These are phyloP conservation scores for Cryptococcus hybrid DNA, from an alignment of 1,284 basidiomycete genomes.

Conservation along the genomic window DNA sequence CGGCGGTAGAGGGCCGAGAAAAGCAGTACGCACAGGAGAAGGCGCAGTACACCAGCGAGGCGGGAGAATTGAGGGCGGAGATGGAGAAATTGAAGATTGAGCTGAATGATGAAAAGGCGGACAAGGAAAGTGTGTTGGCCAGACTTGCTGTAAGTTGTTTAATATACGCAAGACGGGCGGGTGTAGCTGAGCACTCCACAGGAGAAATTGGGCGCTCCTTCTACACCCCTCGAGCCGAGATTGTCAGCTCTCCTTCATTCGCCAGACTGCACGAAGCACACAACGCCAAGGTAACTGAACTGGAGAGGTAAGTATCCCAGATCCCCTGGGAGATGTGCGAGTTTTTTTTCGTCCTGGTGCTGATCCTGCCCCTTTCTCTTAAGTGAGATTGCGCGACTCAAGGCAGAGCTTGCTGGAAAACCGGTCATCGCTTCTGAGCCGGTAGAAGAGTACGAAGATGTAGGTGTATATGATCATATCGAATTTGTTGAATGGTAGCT, in stretches of 20 bases:
- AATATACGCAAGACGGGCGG: neutral
- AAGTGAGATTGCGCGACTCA: neutral
- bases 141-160: conserved; percentile 11
- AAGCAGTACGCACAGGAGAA: conserved; percentile 2
- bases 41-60: conserved; percentile 7
- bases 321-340: neutral
- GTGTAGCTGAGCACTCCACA: neutral
- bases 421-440: neutral
- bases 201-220: conserved; percentile 12
- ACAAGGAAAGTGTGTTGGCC: conserved; percentile 18
- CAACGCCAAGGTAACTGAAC: conserved; percentile 30
- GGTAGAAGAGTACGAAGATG: neutral
- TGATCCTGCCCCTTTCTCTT: too few species aligned
- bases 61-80: conserved; percentile 2
- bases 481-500: neutral
- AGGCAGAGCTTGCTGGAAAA: neutral
- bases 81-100: conserved; percentile 1
- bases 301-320: conserved; percentile 23
- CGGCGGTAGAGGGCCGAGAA: conserved; percentile 5
- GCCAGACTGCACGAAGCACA: conserved; percentile 31
- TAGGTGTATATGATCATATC: neutral
- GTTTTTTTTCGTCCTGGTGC: neutral
- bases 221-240: conserved; percentile 10
- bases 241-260: conserved; percentile 12
- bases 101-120: conserved; percentile 17